phyloP scores from a whole-genome alignment of 768 basidiomycete genomes.

The Scleroderma citrinum region DNA sequence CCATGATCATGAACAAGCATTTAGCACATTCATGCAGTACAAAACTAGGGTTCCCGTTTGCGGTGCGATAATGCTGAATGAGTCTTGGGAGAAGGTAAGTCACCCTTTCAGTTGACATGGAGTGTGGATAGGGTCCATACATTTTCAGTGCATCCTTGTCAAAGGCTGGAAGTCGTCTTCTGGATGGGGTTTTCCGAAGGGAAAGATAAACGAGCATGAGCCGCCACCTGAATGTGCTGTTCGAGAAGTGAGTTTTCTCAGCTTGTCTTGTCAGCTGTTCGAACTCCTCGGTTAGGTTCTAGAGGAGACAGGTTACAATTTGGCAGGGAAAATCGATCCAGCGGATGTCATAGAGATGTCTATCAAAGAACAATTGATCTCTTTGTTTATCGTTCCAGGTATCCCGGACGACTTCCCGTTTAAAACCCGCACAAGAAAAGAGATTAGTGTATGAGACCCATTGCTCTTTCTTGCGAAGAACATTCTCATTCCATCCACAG shows the following conservation, averaged over 20 bases:
- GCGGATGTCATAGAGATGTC: slow-evolving; percentile 75
- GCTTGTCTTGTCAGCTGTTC: background rate
- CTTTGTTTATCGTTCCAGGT: slow-evolving; percentile 83
- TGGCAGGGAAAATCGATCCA: slow-evolving; percentile 59
- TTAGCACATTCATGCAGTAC: slow-evolving; percentile 89
- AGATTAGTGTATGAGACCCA: slow-evolving; percentile 76
- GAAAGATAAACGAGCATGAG: slow-evolving; percentile 98
- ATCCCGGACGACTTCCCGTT: slow-evolving; percentile 87
- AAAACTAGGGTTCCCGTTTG: slow-evolving; percentile 97
- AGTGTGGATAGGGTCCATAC: slow-evolving; percentile 7
- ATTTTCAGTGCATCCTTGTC: slow-evolving; percentile 82
- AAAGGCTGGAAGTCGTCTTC: slow-evolving; percentile 97
- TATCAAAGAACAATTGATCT: slow-evolving; percentile 87
- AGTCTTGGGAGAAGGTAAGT: slow-evolving; percentile 85
- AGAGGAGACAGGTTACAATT: slow-evolving; percentile 95
- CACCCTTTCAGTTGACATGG: slow-evolving; percentile 3
- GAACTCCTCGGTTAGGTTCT: slow-evolving; percentile 57
- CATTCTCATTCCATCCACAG: slow-evolving; percentile 35
- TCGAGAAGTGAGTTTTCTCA: slow-evolving; percentile 63
- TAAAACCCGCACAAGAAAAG: slow-evolving; percentile 92
- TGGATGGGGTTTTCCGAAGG: slow-evolving; percentile 98
- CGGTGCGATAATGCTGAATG: slow-evolving; percentile 93
- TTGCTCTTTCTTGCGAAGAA: slow-evolving; percentile 2
- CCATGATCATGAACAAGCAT: slow-evolving; percentile 79
- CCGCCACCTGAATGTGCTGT: slow-evolving; percentile 78